These are phyloP conservation scores for Xanthoconium stramineum DNA, from an alignment of 768 basidiomycete genomes.

Conservation along the genomic window DNA sequence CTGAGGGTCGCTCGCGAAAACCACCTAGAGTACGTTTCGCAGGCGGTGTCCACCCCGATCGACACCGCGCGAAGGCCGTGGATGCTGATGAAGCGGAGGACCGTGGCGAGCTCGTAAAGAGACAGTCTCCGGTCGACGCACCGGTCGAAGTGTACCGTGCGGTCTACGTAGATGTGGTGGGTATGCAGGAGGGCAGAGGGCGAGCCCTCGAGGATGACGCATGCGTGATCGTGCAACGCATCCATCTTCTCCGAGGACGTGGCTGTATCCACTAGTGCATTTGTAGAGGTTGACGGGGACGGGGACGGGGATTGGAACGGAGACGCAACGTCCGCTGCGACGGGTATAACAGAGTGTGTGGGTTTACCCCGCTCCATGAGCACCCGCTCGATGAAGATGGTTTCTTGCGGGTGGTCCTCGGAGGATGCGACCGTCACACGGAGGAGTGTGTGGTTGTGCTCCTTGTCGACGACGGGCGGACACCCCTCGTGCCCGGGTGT, in stretches of 20 bases:
- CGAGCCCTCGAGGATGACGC: conserved; percentile 3
- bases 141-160: neutral
- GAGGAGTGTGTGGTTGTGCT: conserved; percentile 9
- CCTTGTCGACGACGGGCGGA: neutral
- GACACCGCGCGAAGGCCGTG: conserved; percentile 1
- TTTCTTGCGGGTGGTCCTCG: conserved; percentile 1
- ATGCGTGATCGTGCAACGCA: conserved; percentile 12
- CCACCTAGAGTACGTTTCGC: conserved; percentile 13
- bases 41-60: conserved; percentile 5
- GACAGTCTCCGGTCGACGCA: conserved; percentile 6
- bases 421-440: conserved; percentile 5
- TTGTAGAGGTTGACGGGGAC: too few relatives aligned
- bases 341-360: conserved; percentile 7
- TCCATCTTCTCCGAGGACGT: too few relatives aligned
- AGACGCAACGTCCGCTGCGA: neutral
- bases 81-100: conserved; percentile 8
- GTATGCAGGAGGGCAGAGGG: conserved; percentile 2
- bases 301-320: neutral
- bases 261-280: too few relatives aligned
- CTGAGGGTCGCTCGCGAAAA: conserved; percentile 5
- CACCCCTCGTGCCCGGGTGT: neutral
- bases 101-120: conserved; percentile 9
- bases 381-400: conserved; percentile 11
- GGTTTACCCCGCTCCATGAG: neutral
- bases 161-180: conserved; percentile 3